These are phyloP conservation scores for Suillus luteus DNA, from an alignment of 768 basidiomycete species.

Conservation along the genomic window DNA sequence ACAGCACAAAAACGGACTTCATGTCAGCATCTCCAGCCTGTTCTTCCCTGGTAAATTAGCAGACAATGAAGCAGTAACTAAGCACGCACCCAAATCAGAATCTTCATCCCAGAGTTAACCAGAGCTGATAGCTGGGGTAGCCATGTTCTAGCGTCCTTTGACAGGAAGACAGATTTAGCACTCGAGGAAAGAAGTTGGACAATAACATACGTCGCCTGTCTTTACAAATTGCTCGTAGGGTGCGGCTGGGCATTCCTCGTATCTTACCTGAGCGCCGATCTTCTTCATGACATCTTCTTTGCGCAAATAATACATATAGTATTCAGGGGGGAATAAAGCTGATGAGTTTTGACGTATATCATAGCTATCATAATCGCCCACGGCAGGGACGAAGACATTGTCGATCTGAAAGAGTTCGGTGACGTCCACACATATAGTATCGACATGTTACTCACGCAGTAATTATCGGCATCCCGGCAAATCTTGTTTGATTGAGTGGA, in stretches of 20 bases:
- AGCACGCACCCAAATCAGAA: constrained; percentile 41
- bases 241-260: constrained; percentile 50
- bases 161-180: constrained; percentile 7
- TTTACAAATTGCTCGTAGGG: constrained; percentile 43
- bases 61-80: too few relatives aligned
- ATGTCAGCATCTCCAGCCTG: constrained; percentile 34
- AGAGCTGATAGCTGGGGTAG: constrained; percentile 40
- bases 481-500: constrained; percentile 47
- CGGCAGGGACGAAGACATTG: constrained; percentile 51
- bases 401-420: constrained; percentile 34
- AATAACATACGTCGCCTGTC: constrained; percentile 57
- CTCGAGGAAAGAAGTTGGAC: background rate
- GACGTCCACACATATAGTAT: background rate
- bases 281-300: constrained; percentile 36
- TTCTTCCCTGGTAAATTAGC: background rate
- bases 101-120: constrained; percentile 39
- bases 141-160: constrained; percentile 37
- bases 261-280: constrained; percentile 56
- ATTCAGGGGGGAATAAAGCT: constrained; percentile 56
- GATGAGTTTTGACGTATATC: constrained; percentile 60
- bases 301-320: constrained; percentile 50
- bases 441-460: constrained; percentile 49
- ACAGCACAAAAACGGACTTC: constrained; percentile 19
- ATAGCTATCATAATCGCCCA: constrained; percentile 53
- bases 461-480: constrained; percentile 52